Evolutionary conservation across 371 early-diverging fungal genomes (phyloP).

Genomic region (Rhizopus delemar): DNA sequence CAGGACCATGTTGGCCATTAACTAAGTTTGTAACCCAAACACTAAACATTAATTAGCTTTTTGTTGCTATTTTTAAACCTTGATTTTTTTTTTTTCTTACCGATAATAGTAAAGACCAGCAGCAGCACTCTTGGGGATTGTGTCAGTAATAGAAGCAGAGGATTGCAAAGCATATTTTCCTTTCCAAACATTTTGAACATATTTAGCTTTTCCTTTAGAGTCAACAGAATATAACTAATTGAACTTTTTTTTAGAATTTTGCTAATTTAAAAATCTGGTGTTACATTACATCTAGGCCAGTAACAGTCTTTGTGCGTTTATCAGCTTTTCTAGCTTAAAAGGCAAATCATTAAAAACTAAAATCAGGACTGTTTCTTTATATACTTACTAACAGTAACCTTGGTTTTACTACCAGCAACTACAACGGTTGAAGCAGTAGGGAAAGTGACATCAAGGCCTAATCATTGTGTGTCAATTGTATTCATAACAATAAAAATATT

Average conservation of each 20-base stretch:
- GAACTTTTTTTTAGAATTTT: not conserved
- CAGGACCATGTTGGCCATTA: constrained; percentile 46
- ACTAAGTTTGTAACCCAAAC: constrained; percentile 52
- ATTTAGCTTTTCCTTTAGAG: constrained; percentile 36
- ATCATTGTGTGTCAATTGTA: not conserved
- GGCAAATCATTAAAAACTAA: not conserved
- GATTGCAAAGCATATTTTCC: constrained; percentile 38
- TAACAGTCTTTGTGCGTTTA: constrained; percentile 37
- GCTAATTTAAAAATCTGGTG: constrained; percentile 5
- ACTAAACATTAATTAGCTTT: constrained; percentile 15
- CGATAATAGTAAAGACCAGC: constrained; percentile 56
- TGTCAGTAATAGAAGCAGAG: constrained; percentile 37
- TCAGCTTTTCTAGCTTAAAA: constrained; percentile 30
- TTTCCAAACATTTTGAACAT: constrained; percentile 47
- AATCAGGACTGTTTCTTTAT: too few species aligned
- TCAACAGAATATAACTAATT: constrained; percentile 43
- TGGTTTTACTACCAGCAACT: constrained; percentile 34
- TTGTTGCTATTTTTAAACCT: constrained; percentile 5
- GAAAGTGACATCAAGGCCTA: constrained; percentile 29
- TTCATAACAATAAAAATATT: not conserved
- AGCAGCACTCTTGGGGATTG: constrained; percentile 27
- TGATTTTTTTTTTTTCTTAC: constrained; percentile 19
- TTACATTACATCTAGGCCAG: constrained; percentile 49
- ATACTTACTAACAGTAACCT: constrained; percentile 37
- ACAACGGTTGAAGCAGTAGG: constrained; percentile 27